Base-by-base conservation (phyloP, 768 basidiomycete species). In the Nidularia pulvinata region DNA sequence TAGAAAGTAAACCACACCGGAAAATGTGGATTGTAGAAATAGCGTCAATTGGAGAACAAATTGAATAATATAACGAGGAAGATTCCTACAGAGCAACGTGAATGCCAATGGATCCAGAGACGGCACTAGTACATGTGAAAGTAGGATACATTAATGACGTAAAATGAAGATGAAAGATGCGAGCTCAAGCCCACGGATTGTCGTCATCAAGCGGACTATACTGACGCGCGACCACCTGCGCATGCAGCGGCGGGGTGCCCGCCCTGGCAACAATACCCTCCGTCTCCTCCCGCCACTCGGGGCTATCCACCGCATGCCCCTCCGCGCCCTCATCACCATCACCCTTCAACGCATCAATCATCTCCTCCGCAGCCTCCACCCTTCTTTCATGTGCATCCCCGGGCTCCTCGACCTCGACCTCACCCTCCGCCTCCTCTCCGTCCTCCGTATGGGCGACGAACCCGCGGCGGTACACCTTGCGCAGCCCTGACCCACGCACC, bases 401-500 rank as follows among this genome's bases (percentile, higher is more conserved):
- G 33, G 61, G 58, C 9, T 68, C 68, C 19, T 69, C 66, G 2
- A 74, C 72, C 63, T 79, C 78, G 11, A 76, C 72, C 61, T 79
- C 77, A 19, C 73, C 72, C 50, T 69, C 65, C 49, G 63, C 64
- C 19, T 50, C 63, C 30, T 58, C 57, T 14, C 61, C 72, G n/a
- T 70, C 72, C 25, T 68, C 66, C 11, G 63, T 67, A n/a, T 71
- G 63, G 7, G 64, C 66, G 16, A 76, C 69, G 56, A 78, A 81
- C 11, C 78, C 81, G 33, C 76, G 69, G 50, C 78, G 72, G 61
- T 83, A 85, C 36, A 86, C 79, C 60, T 76, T 83, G 54, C 74
- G 73, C 58, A 82, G 61, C 16, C 70, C 79, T 4, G 77, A 67
- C 33, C 60, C 69, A 33, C 69, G 69, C 6, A 67, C 60, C 22